Evolutionary conservation across 345 rosid genomes (phyloP), one percentile per base, ranked within the genome.

Genomic region (Moringa oleifera): DNA sequence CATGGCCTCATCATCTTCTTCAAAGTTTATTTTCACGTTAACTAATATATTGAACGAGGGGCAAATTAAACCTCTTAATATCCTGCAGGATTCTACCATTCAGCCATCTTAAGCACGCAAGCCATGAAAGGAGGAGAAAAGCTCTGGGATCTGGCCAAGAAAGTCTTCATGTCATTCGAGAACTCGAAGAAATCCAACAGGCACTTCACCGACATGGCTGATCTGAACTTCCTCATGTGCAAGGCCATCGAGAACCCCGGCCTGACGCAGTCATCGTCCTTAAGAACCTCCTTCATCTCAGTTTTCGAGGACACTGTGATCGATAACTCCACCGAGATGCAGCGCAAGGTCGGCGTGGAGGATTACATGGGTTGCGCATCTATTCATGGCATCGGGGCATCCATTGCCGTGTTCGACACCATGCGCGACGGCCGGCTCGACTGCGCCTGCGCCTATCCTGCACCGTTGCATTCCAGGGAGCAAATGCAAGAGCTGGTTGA

Each of bases 321-420:
- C 0, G 81, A 78, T 10, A 61, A 57, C 15, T 62, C 78, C 16
- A 62, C 24, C 17, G 67, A 67, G 12, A 62, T 56, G 76, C 62
- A 57, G 18, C 51, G 18, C 4, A 51, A 53, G 55, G 20, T 78
- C 0, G 88, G 83, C 10, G 6, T 76, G 11, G 85, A 71, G 28
- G 88, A 83, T 56, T 78, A 71, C 49, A 25, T 83, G 45, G 85
- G 83, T 5, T 83, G 87, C 22, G 73, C 81, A 54, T 83, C 87
- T 0, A 76, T 63, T 37, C 87, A 83, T 21, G 84, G 84, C 8
- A 59, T 83, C 0, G 87, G 83, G 8, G 81, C 87, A 0, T 80
- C 87, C 20, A 41, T 80, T 0, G 82, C 74, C 0, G 4, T 83
- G 15, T 83, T 83, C 17, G 83, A 83, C 73, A 78, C 81, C 1